These are phyloP conservation scores for Paecilomyces dactylethromorphus DNA, from an alignment of 2,329 filamentous ascomycete genomes.

Conservation along the genomic window DNA sequence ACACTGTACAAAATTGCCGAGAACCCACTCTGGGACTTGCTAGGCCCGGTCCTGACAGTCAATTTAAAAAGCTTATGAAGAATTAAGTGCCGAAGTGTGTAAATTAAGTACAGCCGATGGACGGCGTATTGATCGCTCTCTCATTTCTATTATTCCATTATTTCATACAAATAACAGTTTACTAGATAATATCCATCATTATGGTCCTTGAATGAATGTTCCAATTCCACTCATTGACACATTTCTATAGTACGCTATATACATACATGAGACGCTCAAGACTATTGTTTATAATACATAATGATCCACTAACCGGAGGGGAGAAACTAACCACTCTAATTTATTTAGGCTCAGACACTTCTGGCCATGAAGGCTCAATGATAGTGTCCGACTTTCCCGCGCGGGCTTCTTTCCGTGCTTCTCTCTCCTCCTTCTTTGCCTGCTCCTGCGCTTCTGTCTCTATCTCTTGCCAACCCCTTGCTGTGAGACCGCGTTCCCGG, in stretches of 20 bases:
- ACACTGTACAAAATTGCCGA: too few relatives aligned
- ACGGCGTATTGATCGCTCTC: too few relatives aligned
- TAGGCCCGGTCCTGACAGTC: too few relatives aligned
- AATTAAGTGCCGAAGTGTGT: too few relatives aligned
- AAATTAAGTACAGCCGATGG: too few relatives aligned
- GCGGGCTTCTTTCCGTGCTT: slow-evolving; percentile 4
- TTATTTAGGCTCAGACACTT: neutral
- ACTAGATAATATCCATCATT: too few relatives aligned
- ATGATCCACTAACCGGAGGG: neutral
- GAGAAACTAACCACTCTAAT: neutral
- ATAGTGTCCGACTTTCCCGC: slow-evolving; percentile 6
- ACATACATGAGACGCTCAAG: neutral
- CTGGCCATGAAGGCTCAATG: slow-evolving; percentile 1
- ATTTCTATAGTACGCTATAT: neutral
- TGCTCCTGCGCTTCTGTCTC: slow-evolving; percentile 7
- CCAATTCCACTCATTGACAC: neutral
- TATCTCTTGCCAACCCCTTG: slow-evolving; percentile 46
- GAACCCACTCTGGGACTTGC: too few relatives aligned
- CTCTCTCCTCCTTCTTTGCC: neutral
- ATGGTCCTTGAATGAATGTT: too few relatives aligned
- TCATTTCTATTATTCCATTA: too few relatives aligned
- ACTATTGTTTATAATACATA: neutral
- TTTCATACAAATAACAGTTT: too few relatives aligned
- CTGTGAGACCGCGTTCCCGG: slow-evolving; percentile 37
- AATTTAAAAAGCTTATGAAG: too few relatives aligned